Base-by-base conservation (phyloP, 495 filamentous ascomycete species). In the Pseudomonodictys pantanalensis region DNA sequence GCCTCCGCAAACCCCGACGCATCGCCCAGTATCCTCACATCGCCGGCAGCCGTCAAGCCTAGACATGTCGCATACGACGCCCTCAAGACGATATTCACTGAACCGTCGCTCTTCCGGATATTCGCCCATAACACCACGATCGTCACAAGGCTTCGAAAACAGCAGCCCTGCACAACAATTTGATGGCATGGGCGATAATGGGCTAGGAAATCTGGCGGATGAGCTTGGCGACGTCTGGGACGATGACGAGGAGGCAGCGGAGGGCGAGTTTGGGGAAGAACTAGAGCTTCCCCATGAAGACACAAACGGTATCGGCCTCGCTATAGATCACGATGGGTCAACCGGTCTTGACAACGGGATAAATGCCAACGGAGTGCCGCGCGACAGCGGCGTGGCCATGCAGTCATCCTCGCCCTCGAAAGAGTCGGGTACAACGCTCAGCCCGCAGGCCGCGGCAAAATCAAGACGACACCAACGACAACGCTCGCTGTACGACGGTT, bases 171-270 rank as follows among this genome's bases (percentile, higher is more conserved):
- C 55, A 69, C 72, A 68, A 1, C 38, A 53, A 17, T 60, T 58
- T 38, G 66, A 68, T 70, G 56, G 77, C 69, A 23, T 65, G 60
- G 60, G 74, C 69, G 67, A 74, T 57, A 39, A 68, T 0, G 67
- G 64, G 24, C 73, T 93, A 18, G 91, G 90, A 30, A 95, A 88
- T 61, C 75, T 97, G 17, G 90, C 91, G 11, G 91, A 95, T 62
- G 89, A 93, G 65, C 73, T 88, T 24, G 84, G 81, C 15, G 84
- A 82, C 53, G 78, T 79, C 12, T 78, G 81, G 25, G 78, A 78
- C 22, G 79, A 83, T 73, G 68, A 81, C 15, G 80, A 81, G 8
- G 85, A 86, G 8, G 79, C 76, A 2, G 71, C 71, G 9, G 75
- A 77, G n/a, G 74, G 66, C 12, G 75, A 76, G 25, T 68, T 58